Evolutionary conservation across 2,329 filamentous ascomycete species (phyloP), one percentile per base, ranked within the genome.

Genomic region (Parascedosporium putredinis): DNA sequence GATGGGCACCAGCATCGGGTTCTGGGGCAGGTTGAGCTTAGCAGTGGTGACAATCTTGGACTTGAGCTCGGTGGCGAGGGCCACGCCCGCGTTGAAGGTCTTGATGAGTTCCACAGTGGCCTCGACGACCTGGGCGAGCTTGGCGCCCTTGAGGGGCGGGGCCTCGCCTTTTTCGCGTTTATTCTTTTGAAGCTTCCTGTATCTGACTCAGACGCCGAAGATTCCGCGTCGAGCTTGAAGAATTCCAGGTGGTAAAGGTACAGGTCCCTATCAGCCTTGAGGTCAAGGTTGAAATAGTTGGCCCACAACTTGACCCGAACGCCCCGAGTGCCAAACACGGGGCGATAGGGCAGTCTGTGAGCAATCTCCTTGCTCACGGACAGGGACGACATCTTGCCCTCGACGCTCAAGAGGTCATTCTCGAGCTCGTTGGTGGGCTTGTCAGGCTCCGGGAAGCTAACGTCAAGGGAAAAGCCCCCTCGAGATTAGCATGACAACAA

Each of bases 31-130:
- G 27, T 9, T 43, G 16, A 55, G 47, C 12, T 45, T 16, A 22
- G 42, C 44, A 20, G 49, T 50, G n/a, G 54, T 18, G 7, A 55
- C 58, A 3, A 78, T 61, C 52, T 75, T 67, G 42, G 61, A 66
- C 56, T 78, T 78, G 63, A 69, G 76, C 55, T 79, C 75, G 0
- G 73, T 72, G 4, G 70, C 74, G 10, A 67, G 51, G 4, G 64
- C 47, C 29, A 62, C 49, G 1, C 54, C 55, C n/a, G 61, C 56
- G 33, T 65, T 59, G 3, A 57, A 60, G 10, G 55, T 55, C 3
- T 55, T 56, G 3, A 77, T 57, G 16, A 64, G 53, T 0, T 57
- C 52, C 4, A 77, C 54, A 3, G 67, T 65, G 12, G 63, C 56
- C 12, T 63, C 53, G 27, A 77, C 40, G 24, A 49, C 36, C 29